These are phyloP conservation scores for Candida verbasci DNA, from an alignment of 805 yeast species.

Conservation along the genomic window DNA sequence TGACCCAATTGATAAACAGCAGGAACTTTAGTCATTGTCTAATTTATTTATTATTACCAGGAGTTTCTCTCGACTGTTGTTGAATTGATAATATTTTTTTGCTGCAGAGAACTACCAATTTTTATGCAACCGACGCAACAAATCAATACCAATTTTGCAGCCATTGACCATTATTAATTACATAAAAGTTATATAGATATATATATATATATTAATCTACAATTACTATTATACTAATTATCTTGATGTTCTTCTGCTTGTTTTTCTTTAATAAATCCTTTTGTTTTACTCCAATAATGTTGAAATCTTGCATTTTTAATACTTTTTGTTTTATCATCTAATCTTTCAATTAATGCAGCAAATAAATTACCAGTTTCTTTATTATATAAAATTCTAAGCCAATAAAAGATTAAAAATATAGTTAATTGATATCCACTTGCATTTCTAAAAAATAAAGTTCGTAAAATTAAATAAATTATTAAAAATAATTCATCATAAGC, in stretches of 20 bases:
- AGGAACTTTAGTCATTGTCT: slow-evolving; percentile 24
- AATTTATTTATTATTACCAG: slow-evolving; percentile 2
- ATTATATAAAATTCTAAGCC: slow-evolving; percentile 64
- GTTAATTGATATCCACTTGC: slow-evolving; percentile 67
- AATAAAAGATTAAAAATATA: slow-evolving; percentile 54
- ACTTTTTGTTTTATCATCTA: slow-evolving; percentile 39
- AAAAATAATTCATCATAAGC: slow-evolving; percentile 60
- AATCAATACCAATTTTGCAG: too few relatives aligned
- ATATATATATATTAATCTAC: neutral
- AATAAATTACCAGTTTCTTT: slow-evolving; percentile 43
- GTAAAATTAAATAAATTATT: slow-evolving; percentile 47
- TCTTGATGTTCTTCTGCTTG: slow-evolving; percentile 8
- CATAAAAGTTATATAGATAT: neutral
- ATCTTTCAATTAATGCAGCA: slow-evolving; percentile 33
- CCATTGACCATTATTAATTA: too few relatives aligned
- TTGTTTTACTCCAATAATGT: slow-evolving; percentile 32
- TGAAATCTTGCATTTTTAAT: slow-evolving; percentile 43
- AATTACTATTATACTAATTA: neutral
- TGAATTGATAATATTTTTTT: too few relatives aligned
- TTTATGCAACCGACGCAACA: too few relatives aligned
- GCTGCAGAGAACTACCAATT: too few relatives aligned
- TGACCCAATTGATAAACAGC: slow-evolving; percentile 64
- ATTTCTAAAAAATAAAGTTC: slow-evolving; percentile 60
- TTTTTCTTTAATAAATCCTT: slow-evolving; percentile 27
- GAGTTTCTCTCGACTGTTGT: slow-evolving; percentile 24